These are phyloP conservation scores for Phlyctochytrium planicorne DNA, from an alignment of 192 early-diverging fungal species.

Conservation along the genomic window DNA sequence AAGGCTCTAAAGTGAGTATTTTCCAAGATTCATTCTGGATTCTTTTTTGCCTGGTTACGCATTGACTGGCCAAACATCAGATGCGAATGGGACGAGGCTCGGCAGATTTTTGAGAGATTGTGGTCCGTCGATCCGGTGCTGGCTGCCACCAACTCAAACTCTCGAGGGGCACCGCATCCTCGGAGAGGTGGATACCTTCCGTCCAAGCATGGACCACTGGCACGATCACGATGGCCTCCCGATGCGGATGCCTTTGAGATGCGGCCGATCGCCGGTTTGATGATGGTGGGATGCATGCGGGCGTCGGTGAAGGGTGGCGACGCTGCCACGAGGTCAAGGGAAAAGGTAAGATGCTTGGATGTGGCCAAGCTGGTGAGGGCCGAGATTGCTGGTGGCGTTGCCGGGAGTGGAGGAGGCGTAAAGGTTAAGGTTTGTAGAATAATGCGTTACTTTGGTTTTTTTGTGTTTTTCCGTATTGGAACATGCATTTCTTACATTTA, in stretches of 20 bases:
- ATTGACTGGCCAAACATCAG: not conserved
- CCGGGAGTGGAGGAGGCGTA: not conserved
- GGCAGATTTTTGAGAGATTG: slow-evolving; percentile 13
- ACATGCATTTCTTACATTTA: too few species aligned
- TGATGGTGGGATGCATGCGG: slow-evolving; percentile 15
- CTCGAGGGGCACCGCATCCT: not conserved
- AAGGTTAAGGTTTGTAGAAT: not conserved
- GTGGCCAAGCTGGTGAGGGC: not conserved
- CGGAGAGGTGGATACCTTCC: too few species aligned
- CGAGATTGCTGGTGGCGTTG: not conserved
- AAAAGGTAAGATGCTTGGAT: too few species aligned
- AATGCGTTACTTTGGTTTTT: not conserved
- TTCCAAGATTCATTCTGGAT: not conserved
- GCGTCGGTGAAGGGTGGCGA: slow-evolving; percentile 1
- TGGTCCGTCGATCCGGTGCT: slow-evolving; percentile 9
- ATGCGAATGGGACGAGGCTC: slow-evolving; percentile 12
- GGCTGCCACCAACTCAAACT: not conserved
- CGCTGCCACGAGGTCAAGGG: too few species aligned
- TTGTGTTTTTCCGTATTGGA: too few species aligned
- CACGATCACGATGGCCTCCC: not conserved
- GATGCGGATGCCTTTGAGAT: slow-evolving; percentile 23
- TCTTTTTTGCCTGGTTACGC: slow-evolving; percentile 1
- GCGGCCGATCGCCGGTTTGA: slow-evolving; percentile 12
- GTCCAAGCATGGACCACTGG: too few species aligned
- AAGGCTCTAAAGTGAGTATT: slow-evolving; percentile 11